Base-by-base conservation (phyloP, 768 basidiomycete species). In the Coprinopsis cinerea region DNA sequence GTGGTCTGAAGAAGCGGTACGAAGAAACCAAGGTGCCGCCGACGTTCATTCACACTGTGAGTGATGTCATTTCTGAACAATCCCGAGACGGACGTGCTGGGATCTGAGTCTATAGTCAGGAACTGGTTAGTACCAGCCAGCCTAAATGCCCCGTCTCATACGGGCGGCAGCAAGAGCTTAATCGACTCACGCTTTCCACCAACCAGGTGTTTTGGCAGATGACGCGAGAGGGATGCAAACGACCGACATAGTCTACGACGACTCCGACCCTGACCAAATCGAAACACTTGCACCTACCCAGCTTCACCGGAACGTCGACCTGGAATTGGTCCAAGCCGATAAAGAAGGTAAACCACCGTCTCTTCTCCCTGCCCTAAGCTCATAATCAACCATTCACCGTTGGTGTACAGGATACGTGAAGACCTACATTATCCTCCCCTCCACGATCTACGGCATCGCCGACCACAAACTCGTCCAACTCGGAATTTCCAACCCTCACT, bases 11-110 rank as follows among this genome's bases (percentile, higher is more conserved):
- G 65, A 73, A 68, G 54, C 63, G 70, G 18, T 62, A 72, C 43
- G 64, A 69, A 27, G 58, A 54, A 18, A 74, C 73, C 1, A 75
- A 76, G 2, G 65, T 59, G 2, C 57, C 61, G 1, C 72, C 81
- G 4, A 68, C 71, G 49, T 67, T 80, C 9, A 83, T 88, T 15
- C 80, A 88, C 57, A 83, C 82, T 0, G 84, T 82, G 56, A 55
- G 81, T 63, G n/a, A 2, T 20, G 24, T 18, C 17, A n/a, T 32
- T 6, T 18, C 32, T 44, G 37, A 35, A 22, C 14, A 6, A 10
- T 13, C 20, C 20, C 2, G 20, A 18, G 18, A 26, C 25, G 27
- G 14, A 46, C 25, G 26, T 11, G 39, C 25, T 17, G 34, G 25
- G 13, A n/a, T n/a, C n/a, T n/a, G n/a, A n/a, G n/a, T 44, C 4